A percentile compares a stretch with the other conserved stretches of the same genome.
phyloP scores from a whole-genome alignment of 768 basidiomycete genomes.

The Naganishia vaughanmartiniae region DNA sequence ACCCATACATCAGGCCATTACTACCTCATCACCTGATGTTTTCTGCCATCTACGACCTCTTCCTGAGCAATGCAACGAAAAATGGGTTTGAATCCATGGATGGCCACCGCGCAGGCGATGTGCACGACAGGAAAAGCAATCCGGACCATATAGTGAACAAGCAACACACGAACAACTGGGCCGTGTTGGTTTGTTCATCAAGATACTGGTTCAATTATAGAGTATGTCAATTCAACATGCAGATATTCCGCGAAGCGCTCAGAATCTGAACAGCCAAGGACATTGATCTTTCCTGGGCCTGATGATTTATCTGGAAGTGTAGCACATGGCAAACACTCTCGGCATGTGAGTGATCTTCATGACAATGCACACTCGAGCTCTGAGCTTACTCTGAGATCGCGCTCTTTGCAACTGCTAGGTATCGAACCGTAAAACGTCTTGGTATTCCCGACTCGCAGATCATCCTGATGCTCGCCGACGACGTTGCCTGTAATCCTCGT shows the following conservation, averaged over 20 bases:
- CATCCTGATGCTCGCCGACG: conserved; percentile 97
- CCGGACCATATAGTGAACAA: neutral
- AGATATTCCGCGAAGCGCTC: neutral
- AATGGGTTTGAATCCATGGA: neutral
- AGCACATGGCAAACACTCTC: conserved; percentile 98
- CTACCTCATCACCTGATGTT: neutral
- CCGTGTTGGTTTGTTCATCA: conserved; percentile 89
- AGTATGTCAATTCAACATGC: conserved; percentile 57
- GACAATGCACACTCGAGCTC: neutral
- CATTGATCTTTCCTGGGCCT: neutral
- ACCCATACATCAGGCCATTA: neutral
- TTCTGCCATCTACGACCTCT: conserved; percentile 1
- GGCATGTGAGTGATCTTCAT: conserved; percentile 67
- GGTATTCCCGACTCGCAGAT: conserved; percentile 99
- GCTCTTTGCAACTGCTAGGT: conserved; percentile 59
- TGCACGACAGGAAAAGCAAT: conserved; percentile 29
- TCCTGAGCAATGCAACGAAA: conserved; percentile 8
- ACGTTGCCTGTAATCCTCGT: conserved; percentile 86
- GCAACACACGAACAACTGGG: conserved; percentile 94
- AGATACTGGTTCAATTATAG: conserved; percentile 99
- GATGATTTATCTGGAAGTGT: neutral
- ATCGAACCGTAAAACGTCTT: conserved; percentile 94
- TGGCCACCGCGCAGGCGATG: conserved; percentile 11
- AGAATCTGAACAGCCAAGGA: neutral
- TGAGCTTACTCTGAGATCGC: neutral